Base-by-base conservation (phyloP, 2,329 filamentous ascomycete species). In the Aspergillus texensis region DNA sequence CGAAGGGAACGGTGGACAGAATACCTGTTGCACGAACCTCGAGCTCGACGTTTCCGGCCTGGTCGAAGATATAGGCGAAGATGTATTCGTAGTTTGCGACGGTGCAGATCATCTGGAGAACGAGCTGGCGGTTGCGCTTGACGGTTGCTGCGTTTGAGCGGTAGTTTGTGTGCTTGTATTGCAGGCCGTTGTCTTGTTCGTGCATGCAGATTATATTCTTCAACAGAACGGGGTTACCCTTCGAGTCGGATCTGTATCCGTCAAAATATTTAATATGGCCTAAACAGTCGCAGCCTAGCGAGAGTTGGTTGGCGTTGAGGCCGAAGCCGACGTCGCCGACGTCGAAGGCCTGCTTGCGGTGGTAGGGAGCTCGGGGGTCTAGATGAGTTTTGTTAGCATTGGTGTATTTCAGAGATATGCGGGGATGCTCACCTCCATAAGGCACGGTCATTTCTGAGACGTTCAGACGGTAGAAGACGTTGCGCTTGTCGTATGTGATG, bases 1-100 rank as follows among this genome's bases (percentile, higher is more conserved):
- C 88, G 67, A 91, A 88, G 4, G 88, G 88, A 61, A 89, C 85
- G 0, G 88, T 90, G 60, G 85, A 88, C 21, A 91, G 79, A 62
- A 91, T 89, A 6, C 89, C 89, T 1, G 89, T 91, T 19, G 89
- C 89, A 41, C 88, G 85, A 50, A 90, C 86, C 73, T 91, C 89
- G 70, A 91, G 89, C 67, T 83, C 82, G 54, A 91, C 72, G 70
- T 89, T 88, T 61, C 87, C 89, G 2, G 88, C 88, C 73, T 91
- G 89, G 74, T 90, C 89, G 79, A 91, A 90, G 58, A 88, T 85
- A 77, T 89, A 91, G 3, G 88, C 88, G 43, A 91, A 82, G 68
- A 91, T 90, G 72, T 91, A 91, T 72, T 91, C 89, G 76, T 91
- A 91, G 77, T 91, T 91, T 12, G 87, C 83, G 5, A 91, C 87